phyloP scores from a whole-genome alignment of 2,329 filamentous ascomycete species.

The Monosporascus sp. region DNA sequence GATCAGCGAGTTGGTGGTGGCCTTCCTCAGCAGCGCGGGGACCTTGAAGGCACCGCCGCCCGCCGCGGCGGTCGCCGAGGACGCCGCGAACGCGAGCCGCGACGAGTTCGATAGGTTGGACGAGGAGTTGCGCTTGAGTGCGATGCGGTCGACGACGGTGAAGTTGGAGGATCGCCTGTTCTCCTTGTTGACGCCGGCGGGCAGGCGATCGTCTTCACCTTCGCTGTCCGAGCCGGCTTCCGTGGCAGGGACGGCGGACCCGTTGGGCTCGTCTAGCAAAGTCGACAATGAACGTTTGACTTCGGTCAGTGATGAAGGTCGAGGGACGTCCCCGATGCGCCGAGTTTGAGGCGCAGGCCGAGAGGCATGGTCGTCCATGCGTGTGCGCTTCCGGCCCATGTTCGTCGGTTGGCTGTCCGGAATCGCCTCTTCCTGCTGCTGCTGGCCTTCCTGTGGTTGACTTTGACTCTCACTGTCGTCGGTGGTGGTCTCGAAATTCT shows the following conservation, averaged over 20 bases:
- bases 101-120: slow-evolving; percentile 22
- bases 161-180: slow-evolving; percentile 35
- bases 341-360: slow-evolving; percentile 58
- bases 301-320: slow-evolving; percentile 71
- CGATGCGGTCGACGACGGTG: slow-evolving; percentile 68
- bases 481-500: slow-evolving; percentile 42
- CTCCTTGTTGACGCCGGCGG: slow-evolving; percentile 41
- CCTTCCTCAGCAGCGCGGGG: slow-evolving; percentile 66
- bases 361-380: slow-evolving; percentile 25
- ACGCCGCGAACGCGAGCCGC: slow-evolving; percentile 54
- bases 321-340: slow-evolving; percentile 57
- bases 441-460: slow-evolving; percentile 25
- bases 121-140: slow-evolving; percentile 51
- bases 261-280: slow-evolving; percentile 67
- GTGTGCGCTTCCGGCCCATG: slow-evolving; percentile 25
- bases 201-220: slow-evolving; percentile 38
- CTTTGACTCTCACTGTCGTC: slow-evolving; percentile 35
- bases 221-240: slow-evolving; percentile 49
- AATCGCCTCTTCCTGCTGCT: slow-evolving; percentile 30
- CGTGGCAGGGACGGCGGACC: slow-evolving; percentile 43
- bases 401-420: slow-evolving; percentile 51
- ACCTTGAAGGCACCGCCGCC: slow-evolving; percentile 54
- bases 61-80: slow-evolving; percentile 32
- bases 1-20: slow-evolving; percentile 61
- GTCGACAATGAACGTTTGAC: slow-evolving; percentile 80